Base-by-base conservation (phyloP, 805 yeast genomes). In the Candida schatavii region DNA sequence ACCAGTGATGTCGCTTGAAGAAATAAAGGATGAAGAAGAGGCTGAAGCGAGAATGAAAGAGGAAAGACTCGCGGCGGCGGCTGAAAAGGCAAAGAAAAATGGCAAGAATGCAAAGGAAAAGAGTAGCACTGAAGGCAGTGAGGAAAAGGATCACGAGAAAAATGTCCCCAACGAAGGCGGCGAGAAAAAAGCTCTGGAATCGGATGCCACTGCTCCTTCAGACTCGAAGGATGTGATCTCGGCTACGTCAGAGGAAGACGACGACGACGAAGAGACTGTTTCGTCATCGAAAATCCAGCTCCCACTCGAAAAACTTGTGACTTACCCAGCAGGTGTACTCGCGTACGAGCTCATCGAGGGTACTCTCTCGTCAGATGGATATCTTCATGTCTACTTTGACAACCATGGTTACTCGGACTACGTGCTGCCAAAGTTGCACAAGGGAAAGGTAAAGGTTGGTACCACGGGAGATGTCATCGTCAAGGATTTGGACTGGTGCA, bases 1-100 rank as follows among this genome's bases (percentile, higher is more conserved):
- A 40, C 88, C 90, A 5, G 84, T 90, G n/a, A 72, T 81, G 68
- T 78, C 88, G 28, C 81, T 88, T 33, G 83, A 80, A 41, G 96
- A 88, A 49, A 68, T 78, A 32, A 72, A 68, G 44, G 89, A 81
- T 52, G 79, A 75, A 40, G 73, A 71, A 46, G 52, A 47, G 39
- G 50, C 45, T 13, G 63, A 43, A 13, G 38, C 19, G 3, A 47
- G 51, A 38, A 14, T 31, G 18, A 46, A 47, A 34, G 66, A 70
- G 40, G 66, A 64, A 22, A 51, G 50, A 41, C 45, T 44, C 40
- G 48, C 34, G 37, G 43, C 40, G 33, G 45, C 48, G 42, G 59
- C 61, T 39, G 69, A 59, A 40, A 62, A 66, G 56, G 64, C 56
- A 41, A 59, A 59, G 45, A 57, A 59, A 25, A 66, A 59, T 30